Evolutionary conservation across 2,329 filamentous ascomycete species (phyloP), one percentile per base, ranked within the genome.

Genomic region (Akanthomyces dipterigenus): DNA sequence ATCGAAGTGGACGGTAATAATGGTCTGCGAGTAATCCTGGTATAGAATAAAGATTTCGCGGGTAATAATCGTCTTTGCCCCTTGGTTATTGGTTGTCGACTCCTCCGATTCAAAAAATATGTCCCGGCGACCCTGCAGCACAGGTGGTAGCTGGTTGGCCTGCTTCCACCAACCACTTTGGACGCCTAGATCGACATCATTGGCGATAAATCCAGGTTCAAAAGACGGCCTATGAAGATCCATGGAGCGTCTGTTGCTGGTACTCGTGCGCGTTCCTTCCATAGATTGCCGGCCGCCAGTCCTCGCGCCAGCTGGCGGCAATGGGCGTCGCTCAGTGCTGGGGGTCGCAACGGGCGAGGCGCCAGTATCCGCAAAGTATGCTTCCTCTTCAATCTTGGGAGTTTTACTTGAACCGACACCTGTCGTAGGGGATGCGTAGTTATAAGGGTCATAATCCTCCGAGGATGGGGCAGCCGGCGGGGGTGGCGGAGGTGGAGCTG

Each of bases 11-110:
- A 88, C 89, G 0, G 88, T 91, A 69, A 99, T 84, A 65, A 96
- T 82, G 0, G 93, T 98, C 72, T 98, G 95, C 20, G 93, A 97
- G 74, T 99, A 99, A 76, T 99, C 95, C 69, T 92, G 88, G 77
- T 91, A 99, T 9, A 99, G 77, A n/a, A 98, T 80, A 67, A 89
- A 95, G 46, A 97, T 82, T 63, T 93, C 87, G 66, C 93, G 93
- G 7, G 88, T 90, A 22, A 96, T 78, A 1, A 82, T 82, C 0
- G 86, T 86, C 71, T 87, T 88, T 28, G 89, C 87, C 31, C 88
- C 88, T 16, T 87, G 84, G 65, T 87, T 87, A 12, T 83, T 82
- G 16, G 88, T 83, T 7, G 82, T 87, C 1, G 87, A 86, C 70
- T 97, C 91, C 65, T 96, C 90, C 24, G 88, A 82, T 73, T 98